Evolutionary conservation across 2,329 filamentous ascomycete genomes (phyloP), one percentile per base, ranked within the genome.

Genomic region (Penicillium sp.): DNA sequence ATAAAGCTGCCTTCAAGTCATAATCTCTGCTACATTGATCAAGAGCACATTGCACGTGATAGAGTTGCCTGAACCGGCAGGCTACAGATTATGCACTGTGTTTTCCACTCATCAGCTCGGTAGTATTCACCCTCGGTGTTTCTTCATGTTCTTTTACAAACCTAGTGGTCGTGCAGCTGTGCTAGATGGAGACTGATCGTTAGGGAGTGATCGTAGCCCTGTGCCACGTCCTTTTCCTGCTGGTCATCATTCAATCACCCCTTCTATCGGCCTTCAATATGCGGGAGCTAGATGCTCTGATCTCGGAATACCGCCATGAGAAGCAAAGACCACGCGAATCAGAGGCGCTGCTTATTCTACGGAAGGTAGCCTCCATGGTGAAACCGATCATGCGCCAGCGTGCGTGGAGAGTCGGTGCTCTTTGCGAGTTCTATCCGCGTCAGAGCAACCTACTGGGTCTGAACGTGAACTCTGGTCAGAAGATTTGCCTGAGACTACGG

Each of bases 311-410:
- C 47, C 69, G 74, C 30, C 72, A 77, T 63, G 62, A 76, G n/a
- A 69, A 70, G 30, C 60, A 65, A 17, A 61, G 67, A 6, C 64
- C 67, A 8, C 64, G 72, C 8, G 69, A 72, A 45, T 60, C 65
- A n/a, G 73, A 76, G 44, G 74, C 73, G 8, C 57, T 76, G 3
- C 56, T 77, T 23, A 78, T 77, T 40, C 73, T 96, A 15, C 84
- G 80, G 54, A 89, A 84, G 63, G 75, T 93, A 27, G 87, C 87
- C 2, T 94, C 88, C 16, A 67, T 93, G 40, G 89, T 95, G 45
- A 95, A 95, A 62, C 90, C 90, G 12, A 85, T 96, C 46, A 96
- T 96, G 89, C 76, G 87, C 48, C 86, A 86, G 32, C 79, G 85
- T 29, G 74, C 74, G 38, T 96, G 88, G 85, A 82, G 72, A 45